Conservation (phyloP, 768 basidiomycete genomes). For the Saitozyma sp. region DNA sequence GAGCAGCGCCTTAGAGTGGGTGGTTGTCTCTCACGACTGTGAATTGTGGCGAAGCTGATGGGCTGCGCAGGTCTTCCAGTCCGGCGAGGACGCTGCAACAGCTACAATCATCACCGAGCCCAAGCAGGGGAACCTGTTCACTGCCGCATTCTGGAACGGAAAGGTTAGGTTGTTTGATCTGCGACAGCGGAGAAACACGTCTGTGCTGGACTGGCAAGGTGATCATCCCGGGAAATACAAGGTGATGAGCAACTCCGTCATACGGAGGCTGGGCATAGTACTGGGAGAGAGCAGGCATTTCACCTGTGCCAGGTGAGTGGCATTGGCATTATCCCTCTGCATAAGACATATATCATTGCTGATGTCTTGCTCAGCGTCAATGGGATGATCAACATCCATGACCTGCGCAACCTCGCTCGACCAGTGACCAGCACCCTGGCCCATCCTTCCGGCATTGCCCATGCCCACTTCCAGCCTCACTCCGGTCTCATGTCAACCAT, state of each 20-base stretch:
- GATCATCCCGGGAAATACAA: not conserved
- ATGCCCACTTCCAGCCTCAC: constrained; percentile 40
- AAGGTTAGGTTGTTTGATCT: constrained; percentile 36
- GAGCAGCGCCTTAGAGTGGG: constrained; percentile 37
- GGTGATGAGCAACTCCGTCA: not conserved
- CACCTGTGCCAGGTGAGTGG: constrained; percentile 38
- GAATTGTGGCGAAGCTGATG: constrained; percentile 1
- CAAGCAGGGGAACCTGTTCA: constrained; percentile 35
- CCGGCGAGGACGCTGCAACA: constrained; percentile 15
- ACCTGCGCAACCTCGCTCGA: constrained; percentile 25
- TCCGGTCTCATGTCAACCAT: constrained; percentile 42
- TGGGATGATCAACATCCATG: constrained; percentile 37
- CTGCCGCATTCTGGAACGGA: constrained; percentile 32
- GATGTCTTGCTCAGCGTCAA: constrained; percentile 27
- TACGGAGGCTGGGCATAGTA: constrained; percentile 33
- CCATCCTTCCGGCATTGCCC: constrained; percentile 29
- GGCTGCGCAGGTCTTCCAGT: constrained; percentile 7
- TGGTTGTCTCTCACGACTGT: not conserved
- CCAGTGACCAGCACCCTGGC: constrained; percentile 23
- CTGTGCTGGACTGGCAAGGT: constrained; percentile 24
- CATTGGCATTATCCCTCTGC: not conserved
- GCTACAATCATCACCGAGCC: constrained; percentile 40
- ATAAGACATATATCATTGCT: not conserved
- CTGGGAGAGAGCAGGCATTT: constrained; percentile 39
- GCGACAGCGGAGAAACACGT: constrained; percentile 18